Percentiles rank a stretch among this genome's conserved stretches.
These are phyloP conservation scores for Cicer pinnatifidum DNA, from an alignment of 306 rosid species.

Conservation along the genomic window DNA sequence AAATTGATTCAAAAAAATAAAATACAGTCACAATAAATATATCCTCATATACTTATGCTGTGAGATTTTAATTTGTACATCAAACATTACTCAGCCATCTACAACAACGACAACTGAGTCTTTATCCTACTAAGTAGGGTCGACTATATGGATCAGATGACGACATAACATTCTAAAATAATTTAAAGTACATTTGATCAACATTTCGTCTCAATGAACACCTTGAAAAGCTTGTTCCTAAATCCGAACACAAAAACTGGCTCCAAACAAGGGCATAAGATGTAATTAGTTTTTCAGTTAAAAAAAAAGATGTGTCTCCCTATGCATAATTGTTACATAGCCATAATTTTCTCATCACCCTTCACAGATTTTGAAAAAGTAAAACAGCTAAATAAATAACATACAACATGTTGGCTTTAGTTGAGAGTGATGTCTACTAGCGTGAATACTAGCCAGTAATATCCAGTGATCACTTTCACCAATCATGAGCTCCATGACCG, in stretches of 20 bases:
- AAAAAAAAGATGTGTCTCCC: neutral
- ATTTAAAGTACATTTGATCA: neutral
- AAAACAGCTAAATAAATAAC: conserved; percentile 19
- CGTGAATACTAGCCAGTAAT: conserved; percentile 15
- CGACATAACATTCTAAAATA: too few relatives aligned
- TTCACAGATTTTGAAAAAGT: conserved; percentile 25
- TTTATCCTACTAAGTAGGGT: too few relatives aligned
- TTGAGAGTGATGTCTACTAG: conserved; percentile 13
- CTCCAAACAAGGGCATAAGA: conserved; percentile 21
- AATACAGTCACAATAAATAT: neutral
- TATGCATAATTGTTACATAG: conserved; percentile 21
- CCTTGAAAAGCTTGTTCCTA: neutral
- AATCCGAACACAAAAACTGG: conserved; percentile 35
- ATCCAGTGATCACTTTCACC: conserved; percentile 45
- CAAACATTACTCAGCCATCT: too few relatives aligned
- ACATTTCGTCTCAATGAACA: conserved; percentile 25
- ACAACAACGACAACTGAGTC: too few relatives aligned
- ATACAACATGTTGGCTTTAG: conserved; percentile 40
- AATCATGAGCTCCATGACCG: conserved; percentile 53
- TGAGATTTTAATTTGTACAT: neutral
- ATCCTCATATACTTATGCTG: neutral
- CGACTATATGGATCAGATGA: too few relatives aligned
- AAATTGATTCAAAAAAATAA: neutral
- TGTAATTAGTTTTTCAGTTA: conserved; percentile 2
- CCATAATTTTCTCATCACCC: conserved; percentile 38